These are phyloP conservation scores for Linnemannia zychae DNA, from an alignment of 192 early-diverging fungal species.

Conservation along the genomic window DNA sequence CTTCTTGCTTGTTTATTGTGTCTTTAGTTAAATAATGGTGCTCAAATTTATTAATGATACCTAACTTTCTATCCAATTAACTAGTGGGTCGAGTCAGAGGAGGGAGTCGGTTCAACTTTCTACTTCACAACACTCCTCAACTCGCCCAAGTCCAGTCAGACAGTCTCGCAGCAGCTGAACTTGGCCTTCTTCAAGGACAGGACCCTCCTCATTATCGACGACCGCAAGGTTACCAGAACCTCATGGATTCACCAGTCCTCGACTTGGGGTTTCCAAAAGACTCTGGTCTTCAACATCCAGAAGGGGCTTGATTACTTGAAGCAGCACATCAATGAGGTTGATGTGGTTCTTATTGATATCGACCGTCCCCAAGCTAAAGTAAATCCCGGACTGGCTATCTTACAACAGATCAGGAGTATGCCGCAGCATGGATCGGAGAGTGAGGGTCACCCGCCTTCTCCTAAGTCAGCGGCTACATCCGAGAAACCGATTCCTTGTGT, in stretches of 20 bases:
- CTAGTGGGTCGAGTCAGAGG: conserved; percentile 32
- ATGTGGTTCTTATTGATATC: conserved; percentile 26
- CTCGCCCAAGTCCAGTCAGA: conserved; percentile 24
- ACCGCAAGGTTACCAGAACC: conserved; percentile 23
- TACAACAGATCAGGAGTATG: conserved; percentile 19
- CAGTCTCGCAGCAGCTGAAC: conserved; percentile 25
- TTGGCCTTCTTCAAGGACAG: conserved; percentile 29
- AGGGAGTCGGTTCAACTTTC: conserved; percentile 23
- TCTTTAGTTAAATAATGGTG: not conserved
- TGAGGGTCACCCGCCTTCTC: not conserved
- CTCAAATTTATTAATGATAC: no score
- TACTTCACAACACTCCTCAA: conserved; percentile 20
- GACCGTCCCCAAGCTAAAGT: conserved; percentile 18
- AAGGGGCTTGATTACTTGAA: conserved; percentile 22
- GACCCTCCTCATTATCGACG: conserved; percentile 20
- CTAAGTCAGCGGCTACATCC: not conserved
- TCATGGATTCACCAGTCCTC: conserved; percentile 28
- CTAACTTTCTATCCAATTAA: not conserved
- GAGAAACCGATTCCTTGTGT: conserved; percentile 17
- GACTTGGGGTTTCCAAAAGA: conserved; percentile 32
- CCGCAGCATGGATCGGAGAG: not conserved
- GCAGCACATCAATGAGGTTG: conserved; percentile 5
- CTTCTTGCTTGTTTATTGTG: not conserved
- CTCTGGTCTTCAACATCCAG: conserved; percentile 13
- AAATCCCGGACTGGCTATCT: conserved; percentile 15